Percentiles rank a stretch among this genome's conserved stretches.
Conservation (phyloP, 1,139 yeast genomes). For the Petasospora rhodanensis region DNA sequence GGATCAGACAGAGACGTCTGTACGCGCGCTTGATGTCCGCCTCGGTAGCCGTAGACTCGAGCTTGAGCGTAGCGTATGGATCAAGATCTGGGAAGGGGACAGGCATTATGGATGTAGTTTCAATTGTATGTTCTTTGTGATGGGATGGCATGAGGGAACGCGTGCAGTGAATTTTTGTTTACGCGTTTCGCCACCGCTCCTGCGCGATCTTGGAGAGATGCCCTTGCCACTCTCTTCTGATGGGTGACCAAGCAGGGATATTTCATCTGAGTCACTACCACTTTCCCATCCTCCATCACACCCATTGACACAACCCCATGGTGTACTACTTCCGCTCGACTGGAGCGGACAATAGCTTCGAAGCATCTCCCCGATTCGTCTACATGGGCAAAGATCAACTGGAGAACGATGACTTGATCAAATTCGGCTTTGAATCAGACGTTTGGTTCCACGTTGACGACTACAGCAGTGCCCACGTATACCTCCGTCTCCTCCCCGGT, state of each 20-base stretch:
- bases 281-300: background rate
- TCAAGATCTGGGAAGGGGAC: slow-evolving; percentile 53
- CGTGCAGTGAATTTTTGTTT: background rate
- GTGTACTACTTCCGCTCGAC: slow-evolving; percentile 54
- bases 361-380: slow-evolving; percentile 32
- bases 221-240: too few relatives aligned
- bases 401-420: slow-evolving; percentile 72
- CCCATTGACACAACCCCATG: slow-evolving; percentile 35
- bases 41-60: slow-evolving; percentile 39
- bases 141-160: too few relatives aligned
- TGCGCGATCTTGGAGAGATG: too few relatives aligned
- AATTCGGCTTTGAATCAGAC: slow-evolving; percentile 63
- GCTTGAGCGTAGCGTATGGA: slow-evolving; percentile 59
- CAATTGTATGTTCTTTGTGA: too few relatives aligned
- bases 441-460: slow-evolving; percentile 86
- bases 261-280: too few relatives aligned
- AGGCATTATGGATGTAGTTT: slow-evolving; percentile 20
- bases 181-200: background rate
- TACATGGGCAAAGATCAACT: slow-evolving; percentile 76
- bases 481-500: slow-evolving; percentile 48
- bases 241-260: too few relatives aligned
- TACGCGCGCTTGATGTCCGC: slow-evolving; percentile 66
- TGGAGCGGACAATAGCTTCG: slow-evolving; percentile 31
- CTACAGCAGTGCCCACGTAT: slow-evolving; percentile 78
- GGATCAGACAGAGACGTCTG: slow-evolving; percentile 60